A percentile compares a stretch with the other conserved stretches of the same genome.
Conservation (phyloP, 768 basidiomycete species). For the Paxillus rubicundulus region DNA sequence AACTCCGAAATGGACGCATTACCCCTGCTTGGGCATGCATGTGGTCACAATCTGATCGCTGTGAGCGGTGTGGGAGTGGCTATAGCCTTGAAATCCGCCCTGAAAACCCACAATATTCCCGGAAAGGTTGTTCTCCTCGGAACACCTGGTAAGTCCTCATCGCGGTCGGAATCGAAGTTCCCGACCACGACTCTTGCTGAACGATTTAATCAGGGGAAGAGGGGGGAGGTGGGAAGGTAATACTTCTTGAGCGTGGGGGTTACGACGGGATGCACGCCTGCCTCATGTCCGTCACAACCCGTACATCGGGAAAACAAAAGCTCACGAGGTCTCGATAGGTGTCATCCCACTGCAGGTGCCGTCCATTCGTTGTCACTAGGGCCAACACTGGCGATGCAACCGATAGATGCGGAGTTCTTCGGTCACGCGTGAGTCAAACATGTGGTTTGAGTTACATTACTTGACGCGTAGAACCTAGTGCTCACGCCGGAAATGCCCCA, state of each 20-base stretch:
- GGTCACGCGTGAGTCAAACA: conserved; percentile 59
- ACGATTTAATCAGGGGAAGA: conserved; percentile 61
- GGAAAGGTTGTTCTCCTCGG: conserved; percentile 75
- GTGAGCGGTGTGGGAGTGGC: conserved; percentile 74
- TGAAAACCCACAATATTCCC: conserved; percentile 57
- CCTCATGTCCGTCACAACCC: conserved; percentile 51
- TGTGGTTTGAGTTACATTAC: background rate
- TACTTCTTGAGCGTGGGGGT: conserved; percentile 69
- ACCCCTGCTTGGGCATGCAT: conserved; percentile 59
- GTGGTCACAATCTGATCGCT: conserved; percentile 84
- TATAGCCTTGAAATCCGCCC: conserved; percentile 66
- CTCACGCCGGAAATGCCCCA: conserved; percentile 77
- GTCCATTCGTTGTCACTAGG: conserved; percentile 49
- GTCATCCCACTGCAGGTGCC: conserved; percentile 64
- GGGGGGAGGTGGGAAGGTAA: conserved; percentile 72
- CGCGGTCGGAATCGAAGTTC: background rate
- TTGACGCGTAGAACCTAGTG: conserved; percentile 39
- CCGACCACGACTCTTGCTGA: background rate
- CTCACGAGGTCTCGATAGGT: conserved; percentile 45
- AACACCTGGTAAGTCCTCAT: conserved; percentile 56
- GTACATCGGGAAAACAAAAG: conserved; percentile 5
- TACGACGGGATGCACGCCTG: conserved; percentile 82
- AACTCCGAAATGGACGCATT: conserved; percentile 77
- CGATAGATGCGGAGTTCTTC: conserved; percentile 65
- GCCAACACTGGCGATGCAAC: conserved; percentile 61